Percentiles rank a stretch among this genome's conserved stretches.
Conservation (phyloP, 1,284 basidiomycete genomes). For the Vanrija humicola region DNA sequence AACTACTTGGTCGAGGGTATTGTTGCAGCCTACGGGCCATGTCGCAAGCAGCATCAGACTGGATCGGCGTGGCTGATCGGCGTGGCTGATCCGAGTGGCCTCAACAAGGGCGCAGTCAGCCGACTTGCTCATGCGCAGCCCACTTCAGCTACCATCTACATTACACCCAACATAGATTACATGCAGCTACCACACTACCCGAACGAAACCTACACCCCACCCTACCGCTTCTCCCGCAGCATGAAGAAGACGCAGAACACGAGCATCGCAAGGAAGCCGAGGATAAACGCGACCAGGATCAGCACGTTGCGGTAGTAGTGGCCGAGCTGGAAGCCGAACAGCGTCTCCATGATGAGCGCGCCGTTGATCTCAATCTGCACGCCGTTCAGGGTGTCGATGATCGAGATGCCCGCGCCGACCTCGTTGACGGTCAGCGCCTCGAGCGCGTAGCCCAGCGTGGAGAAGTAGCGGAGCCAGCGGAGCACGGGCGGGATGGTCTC, state of each 20-base stretch:
- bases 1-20: too few relatives aligned
- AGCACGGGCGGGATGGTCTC: constrained; percentile 72
- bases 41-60: too few relatives aligned
- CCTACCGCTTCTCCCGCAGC: constrained; percentile 64
- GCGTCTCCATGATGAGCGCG: constrained; percentile 66
- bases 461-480: constrained; percentile 74
- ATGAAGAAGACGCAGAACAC: constrained; percentile 68
- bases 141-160: too few relatives aligned
- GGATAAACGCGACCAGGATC: constrained; percentile 76
- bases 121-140: too few relatives aligned
- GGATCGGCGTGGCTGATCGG: too few relatives aligned
- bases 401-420: constrained; percentile 76
- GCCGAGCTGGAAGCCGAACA: constrained; percentile 73
- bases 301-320: constrained; percentile 68
- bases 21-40: too few relatives aligned
- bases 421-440: constrained; percentile 86
- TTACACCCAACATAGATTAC: too few relatives aligned
- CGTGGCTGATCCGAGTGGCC: too few relatives aligned
- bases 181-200: too few relatives aligned
- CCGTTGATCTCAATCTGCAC: constrained; percentile 76
- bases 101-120: too few relatives aligned
- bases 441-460: constrained; percentile 56
- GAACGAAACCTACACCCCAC: too few relatives aligned
- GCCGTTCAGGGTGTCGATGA: constrained; percentile 69
- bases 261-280: constrained; percentile 65